Evolutionary conservation across 257 asterid genomes (phyloP), one percentile per base, ranked within the genome.

Genomic region (Cordia subcordata): DNA sequence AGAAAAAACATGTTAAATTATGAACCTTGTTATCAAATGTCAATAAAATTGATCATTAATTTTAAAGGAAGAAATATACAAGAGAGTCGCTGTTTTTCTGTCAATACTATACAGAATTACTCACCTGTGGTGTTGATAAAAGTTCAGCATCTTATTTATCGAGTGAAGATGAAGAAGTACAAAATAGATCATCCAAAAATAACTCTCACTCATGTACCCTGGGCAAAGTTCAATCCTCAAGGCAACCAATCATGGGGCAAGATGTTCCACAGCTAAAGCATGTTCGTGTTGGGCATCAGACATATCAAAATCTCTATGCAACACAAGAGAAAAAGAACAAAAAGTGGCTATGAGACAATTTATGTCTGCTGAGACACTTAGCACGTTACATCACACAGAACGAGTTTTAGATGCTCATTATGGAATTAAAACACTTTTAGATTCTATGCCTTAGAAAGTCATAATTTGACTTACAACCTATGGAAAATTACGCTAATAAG

Each of bases 261-360:
- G 81, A 49, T 62, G 82, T 58, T 91, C 98, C 23, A 91, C 88
- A 58, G 98, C 94, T 63, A 88, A 74, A 23, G 95, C 96, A 47
- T 88, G 96, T 64, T 91, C 98, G 79, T 91, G 96, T 69, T 91
- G 98, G 67, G 80, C 80, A 74, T 85, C 84, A n/a, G 96, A 79
- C 82, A 91, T 51, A 58, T 81, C 81, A 67, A 88, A 85, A 64
- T 81, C 98, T 82, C 72, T 63, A 18, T 9, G 10, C 18, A 55
- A 46, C 49, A 44, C 52, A 53, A 53, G 68, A 56, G 16, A 62
- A 53, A 11, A 63, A 53, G 33, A 18, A 0, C 1, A 12, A 54
- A 5, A 42, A 33, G 1, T 50, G 21, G 14, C 53, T 19, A n/a
- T 47, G 11, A 15, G 8, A 15, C 53, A 1, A 13, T 47, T 47